Evolutionary conservation across 192 early-diverging fungal genomes (phyloP).

Genomic region (Rhizophagus prolifer): DNA sequence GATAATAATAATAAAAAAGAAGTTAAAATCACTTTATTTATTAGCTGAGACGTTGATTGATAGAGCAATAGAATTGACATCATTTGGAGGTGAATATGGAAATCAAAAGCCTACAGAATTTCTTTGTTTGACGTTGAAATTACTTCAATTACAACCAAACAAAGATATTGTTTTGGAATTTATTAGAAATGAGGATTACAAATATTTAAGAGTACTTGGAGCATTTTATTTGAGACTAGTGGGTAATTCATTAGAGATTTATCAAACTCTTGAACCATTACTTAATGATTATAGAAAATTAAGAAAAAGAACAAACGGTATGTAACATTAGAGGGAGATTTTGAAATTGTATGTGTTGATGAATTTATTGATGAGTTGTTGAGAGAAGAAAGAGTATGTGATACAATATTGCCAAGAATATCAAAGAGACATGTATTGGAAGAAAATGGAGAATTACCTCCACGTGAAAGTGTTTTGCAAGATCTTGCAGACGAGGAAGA

Average conservation of each 20-base stretch:
- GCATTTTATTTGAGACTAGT: conserved; percentile 89
- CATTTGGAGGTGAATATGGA: conserved; percentile 84
- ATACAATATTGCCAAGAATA: conserved; percentile 85
- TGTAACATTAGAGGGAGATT: conserved; percentile 33
- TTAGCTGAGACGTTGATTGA: conserved; percentile 16
- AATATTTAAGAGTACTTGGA: conserved; percentile 87
- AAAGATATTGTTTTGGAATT: conserved; percentile 82
- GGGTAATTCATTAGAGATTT: conserved; percentile 73
- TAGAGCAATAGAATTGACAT: conserved; percentile 64
- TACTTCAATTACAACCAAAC: conserved; percentile 92
- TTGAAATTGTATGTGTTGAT: conserved; percentile 72
- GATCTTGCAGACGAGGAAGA: conserved; percentile 30
- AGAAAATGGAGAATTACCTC: conserved; percentile 79
- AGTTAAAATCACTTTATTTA: background rate
- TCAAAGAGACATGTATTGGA: conserved; percentile 79
- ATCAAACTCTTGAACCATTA: conserved; percentile 82
- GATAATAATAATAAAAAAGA: background rate
- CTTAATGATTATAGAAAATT: conserved; percentile 87
- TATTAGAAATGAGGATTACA: conserved; percentile 79
- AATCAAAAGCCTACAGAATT: conserved; percentile 89
- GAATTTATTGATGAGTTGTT: conserved; percentile 89
- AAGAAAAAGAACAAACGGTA: conserved; percentile 54
- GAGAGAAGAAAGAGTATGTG: conserved; percentile 76
- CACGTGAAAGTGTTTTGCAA: conserved; percentile 65
- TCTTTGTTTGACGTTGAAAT: conserved; percentile 82